Base-by-base conservation (phyloP, 352 stramenopile genomes). In the Pythium folliculosum region DNA sequence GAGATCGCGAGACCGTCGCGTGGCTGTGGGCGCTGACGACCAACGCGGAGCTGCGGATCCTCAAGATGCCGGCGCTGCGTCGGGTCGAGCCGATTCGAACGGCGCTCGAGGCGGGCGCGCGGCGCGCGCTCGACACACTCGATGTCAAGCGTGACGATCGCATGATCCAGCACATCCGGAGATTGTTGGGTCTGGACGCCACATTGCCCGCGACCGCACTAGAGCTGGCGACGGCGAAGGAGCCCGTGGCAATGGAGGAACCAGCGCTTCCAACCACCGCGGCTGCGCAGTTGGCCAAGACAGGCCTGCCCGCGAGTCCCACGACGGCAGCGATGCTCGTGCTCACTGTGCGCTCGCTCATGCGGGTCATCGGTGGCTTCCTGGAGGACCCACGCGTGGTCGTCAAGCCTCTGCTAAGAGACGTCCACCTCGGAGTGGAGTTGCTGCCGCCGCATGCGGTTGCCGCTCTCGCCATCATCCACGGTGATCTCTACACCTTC, bases 381-480 rank as follows among this genome's bases (percentile, higher is more conserved):
- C 58, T 49, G 16, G 25, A 37, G n/a, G 5, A 27, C 27, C 58
- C 47, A 9, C 6, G 6, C 21, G 44, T 16, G 4, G 13, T 64
- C 13, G 44, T 64, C 6, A 7, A 12, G 4, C 38, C 37, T 9
- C 21, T 27, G 3, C 21, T 63, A 7, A 43, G 43, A n/a, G 23
- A 35, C 13, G 16, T 40, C 4, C 8, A 10, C 8, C 4, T 14
- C 12, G 35, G 12, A 7, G 35, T 16, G 8, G 12, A 40, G 35
- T 1, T 14, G 35, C 12, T 14, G 35, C 35, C 35, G 35, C 35
- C 12, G 8, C 35, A 40, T 13, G 35, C 35, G 4, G 35, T 13
- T 40, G 21, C 40, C 21, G 23, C 14, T 17, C 17, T 47, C 37
- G 60, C 60, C 6, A 58, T 67, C 48, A 53, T 67, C 32, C 17